Conservation (phyloP, 768 basidiomycete species). For the Trametopsis cervina region DNA sequence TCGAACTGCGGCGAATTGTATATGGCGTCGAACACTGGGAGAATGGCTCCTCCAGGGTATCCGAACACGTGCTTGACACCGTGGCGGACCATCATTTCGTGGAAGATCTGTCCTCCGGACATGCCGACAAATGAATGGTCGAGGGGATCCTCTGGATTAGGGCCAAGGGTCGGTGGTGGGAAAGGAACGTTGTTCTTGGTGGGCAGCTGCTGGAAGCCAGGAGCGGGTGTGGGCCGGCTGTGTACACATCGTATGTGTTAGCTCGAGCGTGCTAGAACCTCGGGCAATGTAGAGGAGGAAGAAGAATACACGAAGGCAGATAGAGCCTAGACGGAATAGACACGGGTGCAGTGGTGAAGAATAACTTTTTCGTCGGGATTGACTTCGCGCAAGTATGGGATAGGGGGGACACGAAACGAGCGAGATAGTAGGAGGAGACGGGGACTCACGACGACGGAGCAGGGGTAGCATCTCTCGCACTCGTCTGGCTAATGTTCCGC, state of each 20-base stretch:
- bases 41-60: constrained; percentile 96
- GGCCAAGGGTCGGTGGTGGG: constrained; percentile 27
- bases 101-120: constrained; percentile 96
- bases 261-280: constrained; percentile 6
- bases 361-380: neutral
- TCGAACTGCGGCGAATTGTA: constrained; percentile 93
- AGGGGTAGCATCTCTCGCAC: constrained; percentile 51
- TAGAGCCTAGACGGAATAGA: neutral
- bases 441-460: constrained; percentile 53
- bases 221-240: constrained; percentile 61
- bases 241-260: constrained; percentile 5
- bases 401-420: too few relatives aligned
- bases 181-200: constrained; percentile 31
- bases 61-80: constrained; percentile 95
- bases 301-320: too few relatives aligned
- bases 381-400: neutral
- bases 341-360: neutral
- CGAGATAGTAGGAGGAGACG: too few relatives aligned
- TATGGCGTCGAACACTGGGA: constrained; percentile 99
- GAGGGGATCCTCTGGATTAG: constrained; percentile 41
- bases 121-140: constrained; percentile 89
- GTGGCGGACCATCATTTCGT: constrained; percentile 99
- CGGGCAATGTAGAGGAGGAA: neutral
- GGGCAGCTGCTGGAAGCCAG: constrained; percentile 45
- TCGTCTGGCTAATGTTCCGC: constrained; percentile 65